Evolutionary conservation across 768 basidiomycete species (phyloP), one percentile per base, ranked within the genome.

Genomic region (Sarcodon sp.): DNA sequence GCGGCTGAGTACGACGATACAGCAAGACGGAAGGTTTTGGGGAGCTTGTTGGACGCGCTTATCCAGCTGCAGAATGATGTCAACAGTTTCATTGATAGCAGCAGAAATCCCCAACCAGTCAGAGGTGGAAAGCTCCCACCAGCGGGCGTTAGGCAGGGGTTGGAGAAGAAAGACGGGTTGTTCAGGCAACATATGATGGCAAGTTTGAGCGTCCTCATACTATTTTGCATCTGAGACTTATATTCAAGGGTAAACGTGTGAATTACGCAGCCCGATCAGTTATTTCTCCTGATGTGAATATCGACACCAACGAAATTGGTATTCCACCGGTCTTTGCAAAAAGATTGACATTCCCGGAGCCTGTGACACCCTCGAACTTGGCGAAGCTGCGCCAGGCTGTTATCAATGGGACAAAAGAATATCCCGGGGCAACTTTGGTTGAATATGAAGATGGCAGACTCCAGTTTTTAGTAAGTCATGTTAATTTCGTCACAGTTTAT

Each of bases 151-250:
- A 99, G 98, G 71, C 94, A 99, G 64, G 77, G 85, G 10, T 66
- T 99, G 57, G 96, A 99, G 69, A 99, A 98, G 76, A 99, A 99
- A 66, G 96, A 98, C 54, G 96, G 96, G 41, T 62, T 99, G 44
- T 99, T 99, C 75, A 75, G 96, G 50, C 96, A 93, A 66, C 81
- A 99, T 59, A 98, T 99, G 96, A 99, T 99, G 96, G 93, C 91
- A 50, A 49, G 75, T 64, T 21, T 45, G 6, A 31, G 31, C 44
- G 18, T 48, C 46, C 36, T 33, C 10, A 8, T 44, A 35, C 18
- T 43, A 44, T 48, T 44, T 3, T 13, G 45, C 21, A 32, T 37
- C 48, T 32, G 47, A 43, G 35, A 32, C 38, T 45, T 39, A 27
- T 27, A 27, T 47, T 45, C 32, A 49, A 97, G 93, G 96, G 96